Evolutionary conservation across 495 filamentous ascomycete species (phyloP).

Genomic region (Neurospora sp.): DNA sequence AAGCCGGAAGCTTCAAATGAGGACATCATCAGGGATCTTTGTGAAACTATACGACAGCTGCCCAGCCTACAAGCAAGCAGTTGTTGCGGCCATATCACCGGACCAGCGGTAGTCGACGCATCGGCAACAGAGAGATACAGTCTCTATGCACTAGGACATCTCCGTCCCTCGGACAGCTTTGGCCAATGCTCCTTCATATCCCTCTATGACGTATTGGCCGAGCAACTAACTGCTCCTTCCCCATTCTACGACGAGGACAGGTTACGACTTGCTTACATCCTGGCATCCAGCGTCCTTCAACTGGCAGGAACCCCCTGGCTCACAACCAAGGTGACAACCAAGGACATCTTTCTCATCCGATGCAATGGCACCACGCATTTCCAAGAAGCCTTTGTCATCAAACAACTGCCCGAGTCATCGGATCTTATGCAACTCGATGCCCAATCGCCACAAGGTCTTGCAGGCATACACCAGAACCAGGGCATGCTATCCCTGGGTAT

Average conservation of each 20-base stretch:
- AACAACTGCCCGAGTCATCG: neutral
- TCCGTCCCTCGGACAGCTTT: neutral
- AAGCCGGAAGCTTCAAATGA: neutral
- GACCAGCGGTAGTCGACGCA: neutral
- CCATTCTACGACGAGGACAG: conserved; percentile 1
- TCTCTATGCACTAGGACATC: neutral
- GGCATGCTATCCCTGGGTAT: conserved; percentile 7
- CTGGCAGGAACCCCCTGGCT: neutral
- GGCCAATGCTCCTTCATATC: neutral
- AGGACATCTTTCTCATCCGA: neutral
- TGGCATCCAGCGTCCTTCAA: neutral
- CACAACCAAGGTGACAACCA: neutral
- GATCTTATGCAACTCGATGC: neutral
- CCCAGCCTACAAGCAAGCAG: neutral
- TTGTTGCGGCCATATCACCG: conserved; percentile 1
- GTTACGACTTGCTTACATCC: neutral
- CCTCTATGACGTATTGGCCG: neutral
- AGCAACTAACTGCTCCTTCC: neutral
- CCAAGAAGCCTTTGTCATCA: neutral
- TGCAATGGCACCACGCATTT: neutral
- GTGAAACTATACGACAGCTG: neutral
- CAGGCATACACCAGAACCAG: neutral
- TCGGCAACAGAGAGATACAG: neutral
- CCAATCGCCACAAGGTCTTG: neutral
- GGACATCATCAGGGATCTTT: conserved; percentile 2